phyloP scores from a whole-genome alignment of 106 monocot species.

The Allium fistulosum region DNA sequence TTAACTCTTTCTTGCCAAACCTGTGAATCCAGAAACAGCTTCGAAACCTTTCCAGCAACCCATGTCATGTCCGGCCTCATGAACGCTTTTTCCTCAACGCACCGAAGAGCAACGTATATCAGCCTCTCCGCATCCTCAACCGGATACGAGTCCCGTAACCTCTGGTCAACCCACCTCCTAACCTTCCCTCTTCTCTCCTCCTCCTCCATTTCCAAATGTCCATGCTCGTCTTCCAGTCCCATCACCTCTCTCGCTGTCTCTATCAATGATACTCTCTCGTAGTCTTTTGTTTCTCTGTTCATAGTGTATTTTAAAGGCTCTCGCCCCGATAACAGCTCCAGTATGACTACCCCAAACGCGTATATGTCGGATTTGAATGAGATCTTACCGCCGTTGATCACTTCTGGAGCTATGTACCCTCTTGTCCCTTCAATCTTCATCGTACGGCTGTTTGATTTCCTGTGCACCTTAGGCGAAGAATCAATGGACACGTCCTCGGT shows the following conservation, averaged over 20 bases:
- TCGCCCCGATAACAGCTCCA: constrained; percentile 76
- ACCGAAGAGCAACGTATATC: constrained; percentile 43
- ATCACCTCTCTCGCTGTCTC: constrained; percentile 38
- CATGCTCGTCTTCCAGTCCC: constrained; percentile 8
- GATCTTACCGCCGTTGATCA: constrained; percentile 28
- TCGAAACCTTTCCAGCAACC: constrained; percentile 59
- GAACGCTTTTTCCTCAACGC: constrained; percentile 36
- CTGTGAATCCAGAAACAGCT: constrained; percentile 45
- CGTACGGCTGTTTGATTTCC: constrained; percentile 16
- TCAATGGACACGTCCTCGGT: not conserved
- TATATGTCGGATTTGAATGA: constrained; percentile 65
- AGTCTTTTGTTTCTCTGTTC: constrained; percentile 2
- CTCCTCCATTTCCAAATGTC: not conserved
- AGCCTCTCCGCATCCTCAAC: constrained; percentile 54
- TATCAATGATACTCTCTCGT: constrained; percentile 40
- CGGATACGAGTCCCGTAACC: constrained; percentile 74
- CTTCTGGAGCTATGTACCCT: constrained; percentile 81
- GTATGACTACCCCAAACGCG: constrained; percentile 62
- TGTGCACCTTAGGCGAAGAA: not conserved
- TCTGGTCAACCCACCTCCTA: constrained; percentile 64
- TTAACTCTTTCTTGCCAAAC: constrained; percentile 41
- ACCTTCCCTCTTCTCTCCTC: constrained; percentile 27
- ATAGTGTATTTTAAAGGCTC: constrained; percentile 13
- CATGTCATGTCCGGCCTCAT: constrained; percentile 54
- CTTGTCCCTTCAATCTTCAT: constrained; percentile 52